These are phyloP conservation scores for Phytophthora pinifolia DNA, from an alignment of 352 stramenopile species.

Conservation along the genomic window DNA sequence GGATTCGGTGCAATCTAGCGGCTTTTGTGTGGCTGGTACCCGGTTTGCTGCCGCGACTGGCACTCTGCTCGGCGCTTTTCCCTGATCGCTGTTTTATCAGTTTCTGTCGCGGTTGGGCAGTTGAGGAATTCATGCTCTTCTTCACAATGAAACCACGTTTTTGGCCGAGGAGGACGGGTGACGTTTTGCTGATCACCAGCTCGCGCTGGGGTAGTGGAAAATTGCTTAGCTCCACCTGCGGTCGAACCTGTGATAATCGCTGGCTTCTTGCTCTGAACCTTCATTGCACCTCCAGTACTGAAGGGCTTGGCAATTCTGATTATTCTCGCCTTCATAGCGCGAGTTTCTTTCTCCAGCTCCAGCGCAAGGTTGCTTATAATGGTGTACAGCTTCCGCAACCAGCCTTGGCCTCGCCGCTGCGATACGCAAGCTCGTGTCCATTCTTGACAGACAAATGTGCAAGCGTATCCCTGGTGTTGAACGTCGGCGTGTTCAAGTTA, in stretches of 20 bases:
- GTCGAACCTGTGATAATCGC: not conserved
- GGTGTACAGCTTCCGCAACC: conserved; percentile 4
- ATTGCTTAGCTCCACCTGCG: not conserved
- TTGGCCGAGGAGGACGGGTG: not conserved
- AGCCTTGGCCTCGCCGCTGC: conserved; percentile 5
- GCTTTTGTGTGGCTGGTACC: not conserved
- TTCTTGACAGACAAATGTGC: too few species aligned
- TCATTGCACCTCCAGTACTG: not conserved
- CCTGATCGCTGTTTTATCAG: conserved; percentile 13
- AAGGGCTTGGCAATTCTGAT: too few species aligned
- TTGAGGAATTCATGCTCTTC: conserved; percentile 11
- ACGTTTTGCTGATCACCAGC: not conserved
- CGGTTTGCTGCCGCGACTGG: not conserved
- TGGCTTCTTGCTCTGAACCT: not conserved
- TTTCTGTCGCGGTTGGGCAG: conserved; percentile 7
- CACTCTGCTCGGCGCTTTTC: conserved; percentile 8
- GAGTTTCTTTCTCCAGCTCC: conserved; percentile 4
- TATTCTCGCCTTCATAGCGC: not conserved
- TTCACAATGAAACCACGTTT: conserved; percentile 8
- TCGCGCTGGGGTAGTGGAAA: too few species aligned
- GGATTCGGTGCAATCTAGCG: conserved; percentile 6
- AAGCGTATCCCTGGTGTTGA: too few species aligned
- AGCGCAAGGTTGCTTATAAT: conserved; percentile 8
- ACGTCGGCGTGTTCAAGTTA: too few species aligned
- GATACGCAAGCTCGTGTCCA: conserved; percentile 1